A percentile compares a stretch with the other conserved stretches of the same genome.
Conservation (phyloP, 768 basidiomycete genomes). For the Paxillus involutus region DNA sequence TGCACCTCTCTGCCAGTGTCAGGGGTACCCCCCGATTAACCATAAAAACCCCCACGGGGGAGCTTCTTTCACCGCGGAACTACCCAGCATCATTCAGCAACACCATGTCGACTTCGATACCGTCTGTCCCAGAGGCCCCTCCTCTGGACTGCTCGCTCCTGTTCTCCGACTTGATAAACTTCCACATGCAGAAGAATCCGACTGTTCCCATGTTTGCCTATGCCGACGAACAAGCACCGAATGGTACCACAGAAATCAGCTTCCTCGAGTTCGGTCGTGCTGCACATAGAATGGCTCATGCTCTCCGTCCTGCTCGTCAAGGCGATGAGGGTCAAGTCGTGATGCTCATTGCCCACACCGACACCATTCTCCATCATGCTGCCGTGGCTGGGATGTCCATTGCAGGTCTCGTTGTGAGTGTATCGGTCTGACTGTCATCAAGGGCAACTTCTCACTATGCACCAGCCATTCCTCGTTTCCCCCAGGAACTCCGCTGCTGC, state of each 20-base stretch:
- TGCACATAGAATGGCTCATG: slow-evolving; percentile 29
- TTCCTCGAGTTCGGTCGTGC: slow-evolving; percentile 31
- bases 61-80: too few relatives aligned
- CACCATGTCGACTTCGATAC: too few relatives aligned
- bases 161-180: slow-evolving; percentile 22
- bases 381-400: slow-evolving; percentile 24
- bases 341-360: slow-evolving; percentile 31
- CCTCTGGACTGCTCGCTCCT: slow-evolving; percentile 19
- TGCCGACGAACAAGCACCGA: slow-evolving; percentile 7
- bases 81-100: too few relatives aligned
- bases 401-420: slow-evolving; percentile 29
- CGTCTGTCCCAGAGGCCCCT: neutral
- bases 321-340: slow-evolving; percentile 27
- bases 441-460: slow-evolving; percentile 10
- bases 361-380: slow-evolving; percentile 30
- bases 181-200: slow-evolving; percentile 19
- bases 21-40: too few relatives aligned
- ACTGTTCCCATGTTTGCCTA: slow-evolving; percentile 15
- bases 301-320: slow-evolving; percentile 16
- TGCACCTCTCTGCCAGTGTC: too few relatives aligned
- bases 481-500: slow-evolving; percentile 21
- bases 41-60: neutral
- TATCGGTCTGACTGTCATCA: neutral
- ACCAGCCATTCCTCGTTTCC: slow-evolving; percentile 24
- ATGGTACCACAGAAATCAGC: slow-evolving; percentile 14